Conservation (phyloP, 2,329 filamentous ascomycete species). For the Aspergillus tamarii region DNA sequence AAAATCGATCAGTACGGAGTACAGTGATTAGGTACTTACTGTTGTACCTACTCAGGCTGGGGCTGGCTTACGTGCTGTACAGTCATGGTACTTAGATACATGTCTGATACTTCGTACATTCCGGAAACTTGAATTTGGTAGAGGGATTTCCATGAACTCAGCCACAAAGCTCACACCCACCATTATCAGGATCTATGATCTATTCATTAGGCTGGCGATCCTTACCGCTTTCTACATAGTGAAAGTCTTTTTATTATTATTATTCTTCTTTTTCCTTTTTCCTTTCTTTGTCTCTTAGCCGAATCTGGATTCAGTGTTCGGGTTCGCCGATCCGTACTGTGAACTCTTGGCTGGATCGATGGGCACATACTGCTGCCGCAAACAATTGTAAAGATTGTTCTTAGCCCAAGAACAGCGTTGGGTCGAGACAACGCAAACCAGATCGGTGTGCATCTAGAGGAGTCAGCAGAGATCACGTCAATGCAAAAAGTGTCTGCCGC, state of each 20-base stretch:
- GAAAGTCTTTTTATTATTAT: too few relatives aligned
- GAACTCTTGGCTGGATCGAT: not conserved
- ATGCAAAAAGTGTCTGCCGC: slow-evolving; percentile 10
- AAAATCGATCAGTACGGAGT: not conserved
- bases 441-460: slow-evolving; percentile 18
- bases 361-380: not conserved
- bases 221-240: not conserved
- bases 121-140: too few relatives aligned
- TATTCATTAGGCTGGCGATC: not conserved
- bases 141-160: not conserved
- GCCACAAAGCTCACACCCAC: not conserved
- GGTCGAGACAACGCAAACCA: slow-evolving; percentile 3
- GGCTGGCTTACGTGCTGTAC: not conserved
- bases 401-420: slow-evolving; percentile 16
- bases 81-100: not conserved
- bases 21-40: too few relatives aligned
- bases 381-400: slow-evolving; percentile 1
- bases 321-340: not conserved
- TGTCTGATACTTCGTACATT: too few relatives aligned
- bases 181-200: not conserved
- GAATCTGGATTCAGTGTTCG: not conserved
- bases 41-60: not conserved
- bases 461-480: slow-evolving; percentile 10
- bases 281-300: not conserved
- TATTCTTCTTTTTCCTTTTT: too few relatives aligned